Percentiles rank a stretch among this genome's conserved stretches.
Evolutionary conservation across 176 grass and related monocot species (phyloP).

Genomic region (Aegilops tauschii): DNA sequence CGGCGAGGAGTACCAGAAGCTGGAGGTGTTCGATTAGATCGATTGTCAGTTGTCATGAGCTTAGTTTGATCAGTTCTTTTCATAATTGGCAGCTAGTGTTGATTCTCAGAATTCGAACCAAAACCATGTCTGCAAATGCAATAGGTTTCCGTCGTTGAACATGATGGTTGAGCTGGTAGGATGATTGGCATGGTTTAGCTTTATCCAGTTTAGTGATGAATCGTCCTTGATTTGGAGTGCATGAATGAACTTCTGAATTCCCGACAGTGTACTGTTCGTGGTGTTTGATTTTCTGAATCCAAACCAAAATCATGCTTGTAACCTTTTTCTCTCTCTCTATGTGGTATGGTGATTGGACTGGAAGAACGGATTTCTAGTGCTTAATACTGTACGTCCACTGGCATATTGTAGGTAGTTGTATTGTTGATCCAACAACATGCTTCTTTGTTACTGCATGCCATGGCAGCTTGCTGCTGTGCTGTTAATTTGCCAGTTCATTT

Average conservation of each 20-base stretch:
- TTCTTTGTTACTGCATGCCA: too few relatives aligned
- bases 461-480: too few relatives aligned
- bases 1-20: slow-evolving; percentile 14
- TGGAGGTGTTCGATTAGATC: slow-evolving; percentile 3
- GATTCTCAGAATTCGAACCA: not conserved
- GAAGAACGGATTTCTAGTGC: too few relatives aligned
- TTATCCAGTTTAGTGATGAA: not conserved
- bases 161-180: not conserved
- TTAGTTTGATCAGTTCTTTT: not conserved
- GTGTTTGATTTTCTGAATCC: not conserved
- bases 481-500: too few relatives aligned
- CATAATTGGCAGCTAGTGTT: not conserved
- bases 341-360: too few relatives aligned
- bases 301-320: not conserved
- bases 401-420: too few relatives aligned
- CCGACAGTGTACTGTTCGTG: not conserved
- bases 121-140: not conserved
- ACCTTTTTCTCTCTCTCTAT: not conserved
- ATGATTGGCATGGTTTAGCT: not conserved
- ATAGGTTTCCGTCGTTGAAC: not conserved
- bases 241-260: not conserved
- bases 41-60: not conserved
- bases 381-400: too few relatives aligned
- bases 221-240: not conserved
- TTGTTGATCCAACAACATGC: too few relatives aligned